Base-by-base conservation (phyloP, 2,329 filamentous ascomycete species). In the Mycosphaerelloides madeirae region DNA sequence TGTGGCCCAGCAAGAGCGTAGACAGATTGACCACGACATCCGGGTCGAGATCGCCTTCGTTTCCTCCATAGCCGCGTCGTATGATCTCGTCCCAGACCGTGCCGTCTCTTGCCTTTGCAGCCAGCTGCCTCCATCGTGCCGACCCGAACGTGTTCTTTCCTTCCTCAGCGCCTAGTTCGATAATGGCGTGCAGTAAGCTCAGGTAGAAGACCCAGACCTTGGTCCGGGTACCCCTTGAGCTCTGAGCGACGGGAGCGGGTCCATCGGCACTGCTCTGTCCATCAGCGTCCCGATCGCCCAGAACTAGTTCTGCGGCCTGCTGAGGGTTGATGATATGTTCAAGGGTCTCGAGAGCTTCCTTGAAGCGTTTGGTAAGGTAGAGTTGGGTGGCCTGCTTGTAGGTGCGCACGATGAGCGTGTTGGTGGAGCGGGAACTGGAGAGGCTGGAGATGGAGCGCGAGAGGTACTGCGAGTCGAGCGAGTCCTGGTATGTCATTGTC, bases 191-290 rank as follows among this genome's bases (percentile, higher is more conserved):
- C 51, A 97, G 75, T 39, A 96, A 84, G 14, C 90, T 95, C 54
- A 97, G 78, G 65, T 97, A 98, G 59, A 98, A 77, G 66, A 89
- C 95, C 93, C 93, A 98, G 52, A 97, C 85, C 68, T 97, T 98
- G 66, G 95, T 85, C 54, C 90, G 77, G 45, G 87, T 93, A 25
- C 83, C 85, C 54, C 85, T 81, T 32, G 86, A 90, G 41, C 88
- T 88, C 52, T 77, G 80, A 42, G 87, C 84, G 41, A 96, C 81
- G 3, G 89, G 87, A 20, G 88, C 84, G 70, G 58, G 46, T 16
- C 41, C 44, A 13, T 20, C 29, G 5, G 36, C 41, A 33, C 40
- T 44, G 29, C 38, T 43, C 13, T 48, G 31, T 16, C 33, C 42
- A 20, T 44, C 45, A 12, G 19, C 55, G 29, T 66, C 60, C 22